A percentile compares a stretch with the other conserved stretches of the same genome.
These are phyloP conservation scores for Ogataea polymorpha DNA, from an alignment of 805 yeast genomes.

Conservation along the genomic window DNA sequence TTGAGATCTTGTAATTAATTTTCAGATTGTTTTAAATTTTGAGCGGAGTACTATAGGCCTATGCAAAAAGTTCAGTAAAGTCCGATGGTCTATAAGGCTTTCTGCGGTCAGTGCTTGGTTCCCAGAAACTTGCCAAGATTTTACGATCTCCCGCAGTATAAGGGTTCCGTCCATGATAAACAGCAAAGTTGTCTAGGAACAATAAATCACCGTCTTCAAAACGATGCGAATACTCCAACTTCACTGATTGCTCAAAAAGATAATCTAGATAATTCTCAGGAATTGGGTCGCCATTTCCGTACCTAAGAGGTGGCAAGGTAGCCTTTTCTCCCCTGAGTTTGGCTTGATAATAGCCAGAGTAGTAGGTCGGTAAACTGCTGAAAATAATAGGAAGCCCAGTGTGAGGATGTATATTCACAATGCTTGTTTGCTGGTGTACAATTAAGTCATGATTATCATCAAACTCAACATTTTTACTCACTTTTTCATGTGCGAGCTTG, in stretches of 20 bases:
- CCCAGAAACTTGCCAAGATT: conserved; percentile 28
- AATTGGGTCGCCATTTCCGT: conserved; percentile 23
- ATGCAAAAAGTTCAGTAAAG: no score
- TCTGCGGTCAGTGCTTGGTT: not conserved
- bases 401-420: conserved; percentile 8
- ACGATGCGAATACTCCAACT: conserved; percentile 21
- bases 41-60: no score
- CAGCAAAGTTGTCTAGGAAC: conserved; percentile 23
- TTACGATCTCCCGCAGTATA: conserved; percentile 21
- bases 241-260: conserved; percentile 20
- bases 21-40: no score
- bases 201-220: conserved; percentile 25
- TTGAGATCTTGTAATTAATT: no score
- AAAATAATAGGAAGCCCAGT: conserved; percentile 20
- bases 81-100: conserved; percentile 7
- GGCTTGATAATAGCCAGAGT: conserved; percentile 11
- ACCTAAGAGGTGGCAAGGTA: not conserved
- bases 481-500: conserved; percentile 8
- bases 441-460: conserved; percentile 12
- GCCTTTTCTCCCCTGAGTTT: conserved; percentile 5
- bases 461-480: conserved; percentile 12
- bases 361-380: conserved; percentile 25
- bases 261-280: conserved; percentile 24
- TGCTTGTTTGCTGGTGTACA: conserved; percentile 12
- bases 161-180: conserved; percentile 26